Base-by-base conservation (phyloP, 257 asterid genomes). In the Solanum megistacrolobum region DNA sequence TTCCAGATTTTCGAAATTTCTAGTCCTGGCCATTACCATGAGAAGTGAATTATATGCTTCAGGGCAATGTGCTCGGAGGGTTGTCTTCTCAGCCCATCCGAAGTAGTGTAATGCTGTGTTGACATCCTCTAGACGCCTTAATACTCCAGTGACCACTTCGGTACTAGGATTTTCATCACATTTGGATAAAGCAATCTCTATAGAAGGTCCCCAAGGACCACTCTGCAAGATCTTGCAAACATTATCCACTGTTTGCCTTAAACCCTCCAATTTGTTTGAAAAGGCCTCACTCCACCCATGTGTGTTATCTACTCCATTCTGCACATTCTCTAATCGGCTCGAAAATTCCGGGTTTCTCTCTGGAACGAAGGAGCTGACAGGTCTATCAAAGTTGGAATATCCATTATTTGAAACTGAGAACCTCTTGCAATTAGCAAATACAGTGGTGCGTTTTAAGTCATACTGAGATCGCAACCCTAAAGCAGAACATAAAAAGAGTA, bases 31-130 rank as follows among this genome's bases (percentile, higher is more conserved):
- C 91, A 94, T 90, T 85, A 93, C 90, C 94, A 93, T 86, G 89
- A 97, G 95, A 89, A 96, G 98, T 18, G 95, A 88, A 90, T 96
- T 88, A 87, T 97, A 97, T 16, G 95, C 93, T 91, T 94, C 97
- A 6, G 93, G 95, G 43, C 92, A 88, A 90, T 97, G 93, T 38
- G 91, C 91, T 90, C 88, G 92, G 87, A 91, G 89, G 12, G 92
- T 91, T 71, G 86, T 92, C 92, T 87, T 93, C 90, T 96, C 98
- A 38, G 91, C 96, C 98, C 98, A 97, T 89, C 98, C 89, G 60
- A 97, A 96, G 90, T 95, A 97, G 71, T 87, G 88, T 9, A 95
- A 72, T 71, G 95, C 98, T 87, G 90, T 71, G 72, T 92, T 91
- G 39, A 91, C 93, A 88, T 97, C 96, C 91, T 93, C 96, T 89